Base-by-base conservation (phyloP, 2,329 filamentous ascomycete genomes). In the Colletotrichum tabaci region DNA sequence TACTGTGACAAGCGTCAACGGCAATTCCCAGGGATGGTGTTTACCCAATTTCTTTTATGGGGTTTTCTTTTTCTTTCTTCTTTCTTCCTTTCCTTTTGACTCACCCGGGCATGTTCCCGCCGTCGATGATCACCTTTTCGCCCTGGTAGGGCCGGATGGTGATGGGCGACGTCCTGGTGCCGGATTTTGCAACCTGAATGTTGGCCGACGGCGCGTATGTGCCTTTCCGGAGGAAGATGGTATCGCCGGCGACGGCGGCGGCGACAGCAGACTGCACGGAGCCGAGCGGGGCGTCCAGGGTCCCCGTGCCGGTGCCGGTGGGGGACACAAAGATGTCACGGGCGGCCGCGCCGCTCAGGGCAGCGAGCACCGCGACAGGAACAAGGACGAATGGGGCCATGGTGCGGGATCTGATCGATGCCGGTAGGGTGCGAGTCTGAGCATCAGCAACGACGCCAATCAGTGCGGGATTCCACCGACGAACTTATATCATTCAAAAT, bases 121-220 rank as follows among this genome's bases (percentile, higher is more conserved):
- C 84, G 74, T 86, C 81, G 47, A 86, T 78, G 58, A 84, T 80
- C 40, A 85, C 83, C 56, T 81, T 81, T 72, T 85, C 84, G 7
- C 73, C 75, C 9, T 78, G 75, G 65, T 85, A 86, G 0, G 84
- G 76, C 9, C 79, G 76, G 38, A 86, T 76, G 2, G 81, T 84
- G 60, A 82, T 82, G 1, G 82, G 83, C 0, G 79, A 75, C 2
- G 79, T 77, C 13, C 76, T 73, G 1, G 81, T 84, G 16, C 84
- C 84, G 66, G 79, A 80, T 70, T 82, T 81, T 30, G 76, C 81
- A 74, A 86, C 79, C 68, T 85, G 82, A 50, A 85, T 83, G 74
- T 85, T 85, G 12, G 79, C 80, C 9, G 82, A 81, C 1, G 80
- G 81, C 38, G 78, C 76, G 74, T 85, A 85, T 3, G 83, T 86